Base-by-base conservation (phyloP, 106 monocot species). In the Triglochin maritima region DNA sequence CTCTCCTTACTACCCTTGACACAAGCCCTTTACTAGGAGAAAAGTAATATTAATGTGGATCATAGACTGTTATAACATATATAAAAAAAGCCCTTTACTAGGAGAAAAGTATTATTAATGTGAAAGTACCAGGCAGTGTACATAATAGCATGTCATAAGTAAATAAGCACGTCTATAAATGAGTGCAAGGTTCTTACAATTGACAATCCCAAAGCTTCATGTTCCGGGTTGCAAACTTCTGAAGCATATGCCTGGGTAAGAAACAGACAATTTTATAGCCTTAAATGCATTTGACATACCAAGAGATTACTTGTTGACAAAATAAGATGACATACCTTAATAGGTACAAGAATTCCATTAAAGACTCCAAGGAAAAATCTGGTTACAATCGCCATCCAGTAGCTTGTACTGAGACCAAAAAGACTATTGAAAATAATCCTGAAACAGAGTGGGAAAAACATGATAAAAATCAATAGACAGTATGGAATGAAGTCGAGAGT, bases 151-250 rank as follows among this genome's bases (percentile, higher is more conserved):
- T 29, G 1, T 29, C 29, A 29, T 29, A 29, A 29, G 29, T 29
- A 0, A 29, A 29, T 29, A 29, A 29, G 29, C 29, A 29, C 1
- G 29, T 29, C 29, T 29, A 29, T 29, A 29, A 29, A 29, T 29
- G 29, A 29, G 29, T 29, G 29, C 1, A 29, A 9, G n/a, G 29
- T 29, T 14, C 64, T 79, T 86, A 89, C 89, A 54, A 85, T 72
- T 67, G 89, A 85, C 63, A 89, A 55, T 42, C 72, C 85, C 13
- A 83, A 12, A 56, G 89, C 66, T 74, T 86, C 80, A 79, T 89
- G 75, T 71, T 89, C 85, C 65, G 77, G 52, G 54, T 66, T 65
- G 57, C 73, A 70, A 57, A 85, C 74, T 76, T 89, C 89, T 13
- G 77, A 58, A 72, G 81, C 63, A 77, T 83, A 89, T 54, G 89